Evolutionary conservation across 106 monocot species (phyloP), one percentile per base, ranked within the genome.

Genomic region (Platanthera guangdongensis): DNA sequence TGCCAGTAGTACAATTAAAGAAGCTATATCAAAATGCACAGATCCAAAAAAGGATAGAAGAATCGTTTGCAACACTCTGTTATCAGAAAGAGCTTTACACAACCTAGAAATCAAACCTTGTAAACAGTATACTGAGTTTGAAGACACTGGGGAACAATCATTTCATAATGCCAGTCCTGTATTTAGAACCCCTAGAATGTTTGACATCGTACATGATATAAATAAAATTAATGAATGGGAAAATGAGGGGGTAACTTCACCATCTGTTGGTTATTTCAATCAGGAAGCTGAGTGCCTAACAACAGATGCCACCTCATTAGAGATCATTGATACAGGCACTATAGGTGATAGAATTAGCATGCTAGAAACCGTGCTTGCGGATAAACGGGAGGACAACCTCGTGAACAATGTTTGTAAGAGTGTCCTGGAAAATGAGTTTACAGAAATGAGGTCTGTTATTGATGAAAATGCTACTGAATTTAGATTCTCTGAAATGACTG

Each of bases 71-170:
- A 9, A n/a, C 64, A 49, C 9, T 18, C 7, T 9, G 3, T 18
- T 45, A 16, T 4, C 12, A 53, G 74, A 74, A 39, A n/a, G 65
- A 25, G 50, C 12, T 48, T 13, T 25, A 68, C 19, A 48, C 45
- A 70, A 55, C 47, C 67, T 57, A 76, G 53, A 80, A 78, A 71
- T 18, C 51, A 71, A 14, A 51, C 68, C 13, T 78, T 68, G 63
- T 25, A 48, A 71, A 47, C 28, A 75, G 62, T 22, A 72, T 68
- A 64, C 21, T 9, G 50, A 72, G 14, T 70, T 46, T 48, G 67
- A 46, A 22, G 54, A 16, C 13, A 54, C 5, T 21, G 63, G 21
- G 70, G 62, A 59, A 25, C 50, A 11, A 78, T 52, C 68, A 8
- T 11, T 45, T 77, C 51, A 73, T 63, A 69, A 82, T 73, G 54